Evolutionary conservation across 257 asterid species (phyloP), one percentile per base, ranked within the genome.

Genomic region (Striga asiatica): DNA sequence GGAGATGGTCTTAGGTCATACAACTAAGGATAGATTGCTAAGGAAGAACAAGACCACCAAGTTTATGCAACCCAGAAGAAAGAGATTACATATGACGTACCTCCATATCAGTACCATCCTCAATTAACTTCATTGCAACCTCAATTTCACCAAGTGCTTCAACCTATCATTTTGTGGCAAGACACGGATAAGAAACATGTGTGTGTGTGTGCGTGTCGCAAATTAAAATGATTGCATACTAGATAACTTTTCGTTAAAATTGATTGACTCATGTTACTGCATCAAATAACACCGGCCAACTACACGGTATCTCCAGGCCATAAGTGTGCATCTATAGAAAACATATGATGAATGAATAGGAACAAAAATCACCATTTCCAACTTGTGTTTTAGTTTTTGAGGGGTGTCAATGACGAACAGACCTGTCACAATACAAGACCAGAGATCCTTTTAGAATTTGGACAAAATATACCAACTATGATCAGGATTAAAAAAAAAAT

Each of bases 121-220:
- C 77, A 73, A 89, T 73, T 76, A 89, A 66, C 76, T 89, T 89
- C 63, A 92, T 65, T 42, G 98, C 96, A 14, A 89, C 86, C 81
- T 86, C 98, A 56, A 89, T 89, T 73, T 86, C 94, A 42, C 86
- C 95, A 45, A 86, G 93, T 58, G 98, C 93, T 83, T 89, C 98
- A 55, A 89, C 98, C 98, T 89, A 61, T 24, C 46, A 60, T 58
- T 60, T 54, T 60, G 47, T 75, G 42, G 57, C 53, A 54, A 49
- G 58, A 65, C 60, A 56, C 56, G 63, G 59, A 22, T 6, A 37
- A 21, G 20, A 54, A n/a, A 14, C n/a, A 9, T 1, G 11, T 41
- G 19, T 27, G n/a, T n/a, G n/a, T n/a, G n/a, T n/a, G n/a, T n/a
- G n/a, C n/a, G n/a, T n/a, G n/a, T n/a, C n/a, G n/a, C n/a, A n/a